Conservation (phyloP, 106 monocot genomes). For the Platanthera zijinensis region DNA sequence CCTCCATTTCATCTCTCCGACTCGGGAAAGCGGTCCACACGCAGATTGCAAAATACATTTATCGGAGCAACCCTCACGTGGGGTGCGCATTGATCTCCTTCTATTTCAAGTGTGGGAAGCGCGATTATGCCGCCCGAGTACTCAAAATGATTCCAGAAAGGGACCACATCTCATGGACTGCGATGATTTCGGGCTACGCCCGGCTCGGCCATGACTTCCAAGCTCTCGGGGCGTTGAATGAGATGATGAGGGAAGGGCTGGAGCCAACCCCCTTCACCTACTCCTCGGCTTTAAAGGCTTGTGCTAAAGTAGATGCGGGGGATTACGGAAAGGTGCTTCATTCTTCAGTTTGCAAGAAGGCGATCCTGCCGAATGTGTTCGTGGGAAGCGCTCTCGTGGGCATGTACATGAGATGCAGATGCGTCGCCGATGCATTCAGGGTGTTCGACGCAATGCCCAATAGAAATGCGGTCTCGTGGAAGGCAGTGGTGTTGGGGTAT, state of each 20-base stretch:
- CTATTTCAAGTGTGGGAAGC: slow-evolving; percentile 64
- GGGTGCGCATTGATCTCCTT: slow-evolving; percentile 80
- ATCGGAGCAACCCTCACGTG: slow-evolving; percentile 38
- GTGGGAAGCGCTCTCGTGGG: slow-evolving; percentile 77
- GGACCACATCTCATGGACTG: slow-evolving; percentile 81
- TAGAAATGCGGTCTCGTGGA: slow-evolving; percentile 80
- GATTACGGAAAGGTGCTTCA: slow-evolving; percentile 63
- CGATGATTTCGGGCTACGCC: slow-evolving; percentile 62
- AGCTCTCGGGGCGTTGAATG: slow-evolving; percentile 51
- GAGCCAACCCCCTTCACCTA: slow-evolving; percentile 71
- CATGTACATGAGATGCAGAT: slow-evolving; percentile 81
- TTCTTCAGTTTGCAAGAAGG: slow-evolving; percentile 58
- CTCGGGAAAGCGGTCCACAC: slow-evolving; percentile 76
- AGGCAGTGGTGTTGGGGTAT: slow-evolving; percentile 67
- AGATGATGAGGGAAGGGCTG: slow-evolving; percentile 76
- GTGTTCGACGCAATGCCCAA: slow-evolving; percentile 71
- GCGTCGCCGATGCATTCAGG: slow-evolving; percentile 42
- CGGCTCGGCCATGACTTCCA: slow-evolving; percentile 35
- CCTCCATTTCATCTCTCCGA: slow-evolving; percentile 33
- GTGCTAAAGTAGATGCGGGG: slow-evolving; percentile 47
- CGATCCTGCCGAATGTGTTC: slow-evolving; percentile 46
- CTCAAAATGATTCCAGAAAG: slow-evolving; percentile 58
- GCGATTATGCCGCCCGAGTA: slow-evolving; percentile 59
- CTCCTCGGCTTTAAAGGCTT: slow-evolving; percentile 76
- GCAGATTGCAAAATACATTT: slow-evolving; percentile 42